Conservation (phyloP, 2,329 filamentous ascomycete genomes). For the Trichoderma polysporum region DNA sequence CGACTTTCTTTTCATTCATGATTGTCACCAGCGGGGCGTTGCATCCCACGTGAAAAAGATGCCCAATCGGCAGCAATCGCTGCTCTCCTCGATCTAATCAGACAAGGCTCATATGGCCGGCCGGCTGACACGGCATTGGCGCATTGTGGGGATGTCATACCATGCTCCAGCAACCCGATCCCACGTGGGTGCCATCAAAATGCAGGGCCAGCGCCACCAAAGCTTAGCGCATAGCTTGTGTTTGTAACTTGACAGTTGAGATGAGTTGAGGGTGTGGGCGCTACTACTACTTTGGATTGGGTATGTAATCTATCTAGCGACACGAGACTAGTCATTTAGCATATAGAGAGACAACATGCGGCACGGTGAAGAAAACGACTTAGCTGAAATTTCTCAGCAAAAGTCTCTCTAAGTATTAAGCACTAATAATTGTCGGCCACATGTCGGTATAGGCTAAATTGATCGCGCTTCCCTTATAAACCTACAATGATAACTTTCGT, state of each 20-base stretch:
- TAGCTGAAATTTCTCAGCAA: not conserved
- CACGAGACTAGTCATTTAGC: not conserved
- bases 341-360: not conserved
- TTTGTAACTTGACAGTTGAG: not conserved
- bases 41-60: not conserved
- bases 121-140: not conserved
- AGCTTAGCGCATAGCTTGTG: not conserved
- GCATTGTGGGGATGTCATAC: not conserved
- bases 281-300: not conserved
- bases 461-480: too few species aligned
- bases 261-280: not conserved
- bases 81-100: not conserved
- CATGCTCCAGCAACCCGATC: not conserved
- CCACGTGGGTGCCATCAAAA: not conserved
- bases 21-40: not conserved
- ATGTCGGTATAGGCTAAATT: too few species aligned
- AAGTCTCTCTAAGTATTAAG: not conserved
- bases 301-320: not conserved
- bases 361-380: not conserved
- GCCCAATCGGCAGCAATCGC: not conserved
- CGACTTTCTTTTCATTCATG: not conserved
- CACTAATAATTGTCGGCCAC: not conserved
- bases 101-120: not conserved
- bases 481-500: too few species aligned
- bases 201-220: not conserved